Percentiles rank a stretch among this genome's conserved stretches.
These are phyloP conservation scores for Epichloe gansuensis DNA, from an alignment of 2,329 filamentous ascomycete genomes.

Conservation along the genomic window DNA sequence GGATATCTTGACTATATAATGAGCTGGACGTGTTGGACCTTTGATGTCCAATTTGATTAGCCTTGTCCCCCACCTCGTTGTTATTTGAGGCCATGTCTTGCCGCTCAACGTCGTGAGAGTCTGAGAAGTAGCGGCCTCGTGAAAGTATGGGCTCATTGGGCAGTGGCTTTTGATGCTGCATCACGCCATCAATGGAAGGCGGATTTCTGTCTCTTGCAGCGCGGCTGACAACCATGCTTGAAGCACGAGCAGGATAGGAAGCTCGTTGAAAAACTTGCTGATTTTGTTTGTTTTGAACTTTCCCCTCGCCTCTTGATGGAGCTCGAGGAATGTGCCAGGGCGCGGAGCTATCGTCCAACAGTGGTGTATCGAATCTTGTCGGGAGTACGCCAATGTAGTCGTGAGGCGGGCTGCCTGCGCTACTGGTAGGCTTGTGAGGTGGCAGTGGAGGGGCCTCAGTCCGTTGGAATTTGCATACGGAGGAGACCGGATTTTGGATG, in stretches of 20 bases:
- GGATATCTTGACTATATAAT: not conserved
- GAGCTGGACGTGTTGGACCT: not conserved
- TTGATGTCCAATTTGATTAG: not conserved
- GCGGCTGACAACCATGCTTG: slow-evolving; percentile 14
- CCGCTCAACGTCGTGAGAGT: not conserved
- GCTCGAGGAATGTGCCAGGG: slow-evolving; percentile 7
- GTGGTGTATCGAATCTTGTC: slow-evolving; percentile 11
- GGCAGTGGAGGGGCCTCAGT: not conserved
- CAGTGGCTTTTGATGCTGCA: slow-evolving; percentile 6
- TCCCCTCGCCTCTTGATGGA: slow-evolving; percentile 2
- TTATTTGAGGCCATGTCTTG: not conserved
- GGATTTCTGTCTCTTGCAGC: slow-evolving; percentile 1
- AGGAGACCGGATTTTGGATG: not conserved
- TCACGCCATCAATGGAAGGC: slow-evolving; percentile 13
- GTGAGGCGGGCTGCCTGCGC: slow-evolving; percentile 6
- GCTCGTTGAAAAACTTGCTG: slow-evolving; percentile 7
- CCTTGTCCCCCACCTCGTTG: not conserved
- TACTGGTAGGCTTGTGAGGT: slow-evolving; percentile 9
- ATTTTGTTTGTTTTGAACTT: not conserved
- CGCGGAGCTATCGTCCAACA: slow-evolving; percentile 11
- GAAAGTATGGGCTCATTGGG: not conserved
- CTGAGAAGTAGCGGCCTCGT: not conserved
- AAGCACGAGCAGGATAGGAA: slow-evolving; percentile 14
- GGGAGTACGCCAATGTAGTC: slow-evolving; percentile 15
- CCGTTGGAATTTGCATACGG: slow-evolving; percentile 2